Conservation (phyloP, 129 eudicot species). For the Flaveria robusta region DNA sequence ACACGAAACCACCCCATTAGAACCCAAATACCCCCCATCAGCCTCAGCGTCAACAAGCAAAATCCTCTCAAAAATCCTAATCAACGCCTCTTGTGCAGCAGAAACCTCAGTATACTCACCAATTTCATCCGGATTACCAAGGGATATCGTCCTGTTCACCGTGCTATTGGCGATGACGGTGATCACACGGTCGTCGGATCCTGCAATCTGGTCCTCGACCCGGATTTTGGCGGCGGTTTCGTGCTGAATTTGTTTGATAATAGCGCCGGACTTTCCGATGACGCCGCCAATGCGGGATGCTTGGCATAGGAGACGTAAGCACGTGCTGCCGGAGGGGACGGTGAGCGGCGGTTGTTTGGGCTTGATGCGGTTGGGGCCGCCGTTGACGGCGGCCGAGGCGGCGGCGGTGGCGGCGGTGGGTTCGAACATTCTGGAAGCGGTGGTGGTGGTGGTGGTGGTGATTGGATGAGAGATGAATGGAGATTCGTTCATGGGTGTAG, state of each 20-base stretch:
- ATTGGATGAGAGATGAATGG: background rate
- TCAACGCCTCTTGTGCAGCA: constrained; percentile 72
- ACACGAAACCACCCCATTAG: constrained; percentile 55
- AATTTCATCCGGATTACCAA: background rate
- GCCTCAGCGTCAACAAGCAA: constrained; percentile 69
- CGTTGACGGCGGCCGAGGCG: constrained; percentile 35
- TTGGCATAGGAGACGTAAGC: constrained; percentile 75
- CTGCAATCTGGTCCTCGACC: constrained; percentile 55
- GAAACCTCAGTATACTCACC: constrained; percentile 49
- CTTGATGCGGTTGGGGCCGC: constrained; percentile 41
- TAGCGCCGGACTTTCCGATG: constrained; percentile 72
- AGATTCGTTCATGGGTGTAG: constrained; percentile 10
- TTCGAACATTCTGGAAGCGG: constrained; percentile 35
- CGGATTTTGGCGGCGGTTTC: constrained; percentile 63
- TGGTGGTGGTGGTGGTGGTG: too few relatives aligned
- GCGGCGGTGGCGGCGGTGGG: constrained; percentile 28
- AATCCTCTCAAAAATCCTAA: constrained; percentile 89
- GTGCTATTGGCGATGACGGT: constrained; percentile 41
- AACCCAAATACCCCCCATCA: constrained; percentile 36
- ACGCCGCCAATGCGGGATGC: constrained; percentile 74
- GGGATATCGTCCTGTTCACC: constrained; percentile 23
- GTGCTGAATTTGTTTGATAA: constrained; percentile 58
- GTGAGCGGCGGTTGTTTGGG: constrained; percentile 32
- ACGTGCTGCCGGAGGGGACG: constrained; percentile 45
- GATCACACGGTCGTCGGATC: constrained; percentile 59